Percentiles rank a stretch among this genome's conserved stretches.
Evolutionary conservation across 2,329 filamentous ascomycete genomes (phyloP).

Genomic region (Xenoacremonium recifei): DNA sequence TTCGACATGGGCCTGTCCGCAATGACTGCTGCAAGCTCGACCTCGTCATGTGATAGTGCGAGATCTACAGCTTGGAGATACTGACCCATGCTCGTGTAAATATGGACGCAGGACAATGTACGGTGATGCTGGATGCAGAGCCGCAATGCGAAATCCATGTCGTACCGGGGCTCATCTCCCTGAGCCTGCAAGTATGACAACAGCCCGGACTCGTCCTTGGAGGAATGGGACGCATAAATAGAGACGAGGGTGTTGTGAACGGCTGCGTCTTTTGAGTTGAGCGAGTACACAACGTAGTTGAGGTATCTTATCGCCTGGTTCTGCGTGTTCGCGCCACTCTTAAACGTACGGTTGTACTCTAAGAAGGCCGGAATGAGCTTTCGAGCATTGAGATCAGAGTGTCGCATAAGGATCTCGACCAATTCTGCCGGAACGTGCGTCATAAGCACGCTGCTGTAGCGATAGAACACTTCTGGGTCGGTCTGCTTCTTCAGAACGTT

Average conservation of each 20-base stretch:
- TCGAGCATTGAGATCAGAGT: conserved; percentile 78
- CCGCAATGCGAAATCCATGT: conserved; percentile 92
- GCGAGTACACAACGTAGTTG: conserved; percentile 86
- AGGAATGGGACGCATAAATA: conserved; percentile 85
- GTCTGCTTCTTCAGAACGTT: conserved; percentile 90
- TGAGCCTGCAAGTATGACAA: conserved; percentile 89
- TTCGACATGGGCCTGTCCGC: conserved; percentile 82
- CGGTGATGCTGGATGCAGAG: conserved; percentile 93
- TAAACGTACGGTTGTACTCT: conserved; percentile 83
- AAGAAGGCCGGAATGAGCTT: conserved; percentile 90
- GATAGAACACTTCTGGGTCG: conserved; percentile 90
- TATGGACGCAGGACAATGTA: conserved; percentile 92
- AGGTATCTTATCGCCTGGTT: conserved; percentile 96
- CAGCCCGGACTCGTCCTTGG: conserved; percentile 79
- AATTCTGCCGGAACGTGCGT: conserved; percentile 79
- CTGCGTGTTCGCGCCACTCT: conserved; percentile 60
- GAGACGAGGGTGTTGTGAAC: conserved; percentile 97
- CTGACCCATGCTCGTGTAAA: conserved; percentile 95
- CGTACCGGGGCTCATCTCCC: conserved; percentile 81
- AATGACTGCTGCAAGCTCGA: conserved; percentile 85
- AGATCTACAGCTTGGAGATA: conserved; percentile 92
- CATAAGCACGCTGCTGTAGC: conserved; percentile 96
- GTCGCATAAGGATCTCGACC: conserved; percentile 94
- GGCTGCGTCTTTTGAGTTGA: conserved; percentile 76
- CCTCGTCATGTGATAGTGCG: conserved; percentile 82